A percentile compares a stretch with the other conserved stretches of the same genome.
Evolutionary conservation across 371 early-diverging fungal species (phyloP).

Genomic region (Mycotypha africana): DNA sequence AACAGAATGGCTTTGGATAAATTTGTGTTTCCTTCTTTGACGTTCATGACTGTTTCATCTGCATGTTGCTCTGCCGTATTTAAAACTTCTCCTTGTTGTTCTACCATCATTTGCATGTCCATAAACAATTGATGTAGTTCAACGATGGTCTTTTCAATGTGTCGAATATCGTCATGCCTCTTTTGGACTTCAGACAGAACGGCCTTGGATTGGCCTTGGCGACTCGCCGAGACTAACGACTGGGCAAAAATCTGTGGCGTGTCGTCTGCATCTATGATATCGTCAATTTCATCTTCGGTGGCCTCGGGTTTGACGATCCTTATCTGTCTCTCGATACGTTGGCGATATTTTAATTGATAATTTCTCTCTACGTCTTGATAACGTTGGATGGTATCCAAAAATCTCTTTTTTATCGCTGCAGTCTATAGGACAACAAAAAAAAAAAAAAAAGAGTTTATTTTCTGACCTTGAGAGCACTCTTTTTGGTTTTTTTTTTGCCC

Average conservation of each 20-base stretch:
- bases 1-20: slow-evolving; percentile 57
- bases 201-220: slow-evolving; percentile 65
- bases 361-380: slow-evolving; percentile 72
- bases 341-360: slow-evolving; percentile 71
- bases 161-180: slow-evolving; percentile 74
- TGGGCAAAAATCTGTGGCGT: slow-evolving; percentile 76
- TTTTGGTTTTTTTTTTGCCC: no score
- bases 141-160: slow-evolving; percentile 75
- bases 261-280: slow-evolving; percentile 63
- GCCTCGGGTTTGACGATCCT: slow-evolving; percentile 81
- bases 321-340: slow-evolving; percentile 73
- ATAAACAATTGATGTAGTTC: slow-evolving; percentile 82
- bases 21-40: slow-evolving; percentile 61
- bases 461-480: no score
- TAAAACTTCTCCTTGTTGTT: slow-evolving; percentile 67
- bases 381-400: slow-evolving; percentile 73
- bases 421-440: slow-evolving; percentile 1
- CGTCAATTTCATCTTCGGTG: slow-evolving; percentile 69
- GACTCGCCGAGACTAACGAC: slow-evolving; percentile 57
- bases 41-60: slow-evolving; percentile 48
- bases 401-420: slow-evolving; percentile 47
- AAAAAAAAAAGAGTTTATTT: not conserved
- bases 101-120: slow-evolving; percentile 80
- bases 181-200: slow-evolving; percentile 78
- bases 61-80: slow-evolving; percentile 65